Evolutionary conservation across 169 alveolate genomes (phyloP), one percentile per base, ranked within the genome.

Genomic region (Eimeria brunetti): DNA sequence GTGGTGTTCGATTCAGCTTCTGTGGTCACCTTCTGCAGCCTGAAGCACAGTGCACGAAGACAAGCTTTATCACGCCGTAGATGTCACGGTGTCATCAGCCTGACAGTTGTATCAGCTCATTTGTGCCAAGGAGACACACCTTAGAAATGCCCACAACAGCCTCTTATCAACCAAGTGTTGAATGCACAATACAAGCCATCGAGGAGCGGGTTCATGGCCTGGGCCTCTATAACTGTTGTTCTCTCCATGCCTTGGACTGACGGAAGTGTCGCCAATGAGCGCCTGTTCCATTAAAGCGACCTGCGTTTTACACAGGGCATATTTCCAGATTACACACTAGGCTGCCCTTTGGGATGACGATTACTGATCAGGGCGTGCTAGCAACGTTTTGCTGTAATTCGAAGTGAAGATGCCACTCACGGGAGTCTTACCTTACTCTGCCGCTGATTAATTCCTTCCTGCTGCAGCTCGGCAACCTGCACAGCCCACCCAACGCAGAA

Each of bases 381-480:
- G 11, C 56, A n/a, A 20, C 76, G n/a, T 33, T 20, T 9, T 14
- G 38, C 56, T 20, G 41, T 24, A n/a, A n/a, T 51, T n/a, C 44
- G n/a, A 36, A 51, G 5, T 20, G 49, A 12, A 38, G 27, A 33
- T 30, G 91, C 56, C 7, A 33, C 44, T 14, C 36, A 20, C 11
- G 16, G 80, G 30, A 38, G 81, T 1, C 51, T 62, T 36, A 86
- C 92, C 92, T 62, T 86, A 58, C 92, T 86, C 36, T 86, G 92
- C 67, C 92, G 62, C 53, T 86, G 92, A 62, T 86, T 86, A 20
- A 86, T 71, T 24, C 92, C 92, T 83, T 86, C 92, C 41, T 86
- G 92, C 51, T 86, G 92, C 64, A 86, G 81, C 81, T 86, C 83
- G 1, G 92, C 92, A 62, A 86, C 92, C 92, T 86, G 92, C 51